These are phyloP conservation scores for Basipetospora chlamydospora DNA, from an alignment of 2,329 filamentous ascomycete genomes.

Conservation along the genomic window DNA sequence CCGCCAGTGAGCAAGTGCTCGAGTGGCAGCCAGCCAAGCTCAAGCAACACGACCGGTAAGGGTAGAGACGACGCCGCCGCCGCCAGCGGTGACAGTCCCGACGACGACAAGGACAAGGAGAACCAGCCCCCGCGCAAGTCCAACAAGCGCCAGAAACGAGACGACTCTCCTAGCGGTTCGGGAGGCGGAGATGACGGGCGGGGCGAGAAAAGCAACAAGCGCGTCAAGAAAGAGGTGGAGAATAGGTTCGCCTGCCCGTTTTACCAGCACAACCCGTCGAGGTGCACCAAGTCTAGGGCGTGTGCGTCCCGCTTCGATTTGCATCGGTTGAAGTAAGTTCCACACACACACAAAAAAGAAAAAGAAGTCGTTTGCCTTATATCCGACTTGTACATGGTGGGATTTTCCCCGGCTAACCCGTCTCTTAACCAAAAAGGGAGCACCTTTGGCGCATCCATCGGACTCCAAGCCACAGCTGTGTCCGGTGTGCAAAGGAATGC, in stretches of 20 bases:
- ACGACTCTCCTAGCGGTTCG: constrained; percentile 13
- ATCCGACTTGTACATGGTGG: too few relatives aligned
- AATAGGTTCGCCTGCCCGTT: constrained; percentile 21
- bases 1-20: constrained; percentile 8
- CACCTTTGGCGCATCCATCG: constrained; percentile 2
- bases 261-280: constrained; percentile 18
- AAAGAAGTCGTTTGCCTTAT: too few relatives aligned
- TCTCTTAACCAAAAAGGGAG: not conserved
- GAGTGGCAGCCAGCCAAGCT: constrained; percentile 8
- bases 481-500: not conserved
- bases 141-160: constrained; percentile 6
- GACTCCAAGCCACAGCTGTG: constrained; percentile 1
- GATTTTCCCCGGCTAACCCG: too few relatives aligned
- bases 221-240: constrained; percentile 17
- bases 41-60: constrained; percentile 6
- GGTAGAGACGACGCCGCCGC: constrained; percentile 11
- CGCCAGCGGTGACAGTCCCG: not conserved
- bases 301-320: constrained; percentile 14
- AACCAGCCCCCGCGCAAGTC: not conserved
- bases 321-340: constrained; percentile 13
- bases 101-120: constrained; percentile 13
- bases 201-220: constrained; percentile 18
- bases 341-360: too few relatives aligned
- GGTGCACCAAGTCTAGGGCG: constrained; percentile 11
- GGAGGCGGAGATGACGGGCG: constrained; percentile 15